Conservation (phyloP, 192 early-diverging fungal species). For the Neocallimastix lanati region DNA sequence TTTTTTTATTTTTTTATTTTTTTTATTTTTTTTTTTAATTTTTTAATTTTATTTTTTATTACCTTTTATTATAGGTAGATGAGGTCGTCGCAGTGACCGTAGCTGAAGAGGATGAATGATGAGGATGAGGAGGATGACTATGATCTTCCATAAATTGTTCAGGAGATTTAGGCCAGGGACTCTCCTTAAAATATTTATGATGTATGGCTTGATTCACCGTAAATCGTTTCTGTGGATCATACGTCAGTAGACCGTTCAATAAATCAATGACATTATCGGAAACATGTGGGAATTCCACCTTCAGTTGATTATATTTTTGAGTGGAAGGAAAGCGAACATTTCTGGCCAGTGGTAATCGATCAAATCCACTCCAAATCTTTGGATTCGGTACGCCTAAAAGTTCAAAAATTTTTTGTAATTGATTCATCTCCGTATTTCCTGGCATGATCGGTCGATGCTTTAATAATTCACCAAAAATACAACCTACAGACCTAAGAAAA, state of each 20-base stretch:
- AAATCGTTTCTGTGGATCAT: not conserved
- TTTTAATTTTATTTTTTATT: too few species aligned
- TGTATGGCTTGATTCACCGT: not conserved
- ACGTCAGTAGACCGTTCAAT: constrained; percentile 40
- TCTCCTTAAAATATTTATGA: not conserved
- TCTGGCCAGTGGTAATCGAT: constrained; percentile 36
- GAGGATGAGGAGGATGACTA: not conserved
- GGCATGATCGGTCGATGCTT: constrained; percentile 52
- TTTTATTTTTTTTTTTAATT: too few species aligned
- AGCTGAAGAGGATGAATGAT: too few species aligned
- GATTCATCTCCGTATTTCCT: constrained; percentile 73
- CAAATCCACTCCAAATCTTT: constrained; percentile 62
- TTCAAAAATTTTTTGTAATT: constrained; percentile 66
- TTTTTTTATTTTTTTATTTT: too few species aligned
- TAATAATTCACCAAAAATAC: constrained; percentile 87
- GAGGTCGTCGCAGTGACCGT: too few species aligned
- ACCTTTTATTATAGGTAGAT: not conserved
- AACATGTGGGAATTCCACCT: constrained; percentile 25
- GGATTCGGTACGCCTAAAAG: constrained; percentile 73
- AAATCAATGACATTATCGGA: constrained; percentile 33
- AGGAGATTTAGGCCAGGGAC: not conserved
- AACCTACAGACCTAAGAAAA: constrained; percentile 85
- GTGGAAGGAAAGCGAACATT: constrained; percentile 36
- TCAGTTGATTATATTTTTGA: constrained; percentile 37
- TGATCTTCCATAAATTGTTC: not conserved